Percentiles rank a stretch among this genome's conserved stretches.
Evolutionary conservation across 495 filamentous ascomycete genomes (phyloP).

Genomic region (Penicillium bovifimosum): DNA sequence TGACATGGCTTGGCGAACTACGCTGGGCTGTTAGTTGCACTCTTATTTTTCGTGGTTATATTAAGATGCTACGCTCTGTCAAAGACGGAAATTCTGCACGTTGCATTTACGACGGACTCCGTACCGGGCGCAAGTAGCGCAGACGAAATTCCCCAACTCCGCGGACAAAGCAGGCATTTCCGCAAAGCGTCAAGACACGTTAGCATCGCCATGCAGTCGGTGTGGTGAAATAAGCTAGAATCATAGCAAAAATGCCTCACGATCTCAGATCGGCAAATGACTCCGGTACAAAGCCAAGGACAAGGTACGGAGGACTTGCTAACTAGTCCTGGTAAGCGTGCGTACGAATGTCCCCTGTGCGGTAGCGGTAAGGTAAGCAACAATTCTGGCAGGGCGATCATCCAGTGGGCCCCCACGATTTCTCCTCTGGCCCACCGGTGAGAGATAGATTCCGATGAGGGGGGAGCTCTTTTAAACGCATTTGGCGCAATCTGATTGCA

Average conservation of each 20-base stretch:
- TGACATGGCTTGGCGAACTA: conserved; percentile 25
- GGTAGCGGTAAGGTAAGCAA: conserved; percentile 4
- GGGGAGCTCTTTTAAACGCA: conserved; percentile 5
- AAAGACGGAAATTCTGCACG: no score
- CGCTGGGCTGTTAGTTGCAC: conserved; percentile 1
- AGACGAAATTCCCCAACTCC: background rate
- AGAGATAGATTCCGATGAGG: conserved; percentile 24
- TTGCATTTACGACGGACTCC: no score
- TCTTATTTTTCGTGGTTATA: background rate
- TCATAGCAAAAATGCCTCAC: conserved; percentile 9
- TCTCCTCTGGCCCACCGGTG: conserved; percentile 29
- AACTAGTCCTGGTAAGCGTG: no score
- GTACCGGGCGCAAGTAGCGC: background rate
- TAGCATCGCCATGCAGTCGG: background rate
- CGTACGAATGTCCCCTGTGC: background rate
- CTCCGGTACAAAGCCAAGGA: background rate
- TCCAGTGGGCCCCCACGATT: conserved; percentile 18
- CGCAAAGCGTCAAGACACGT: no score
- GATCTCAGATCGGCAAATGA: conserved; percentile 8
- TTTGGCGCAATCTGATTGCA: conserved; percentile 19
- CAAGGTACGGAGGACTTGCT: background rate
- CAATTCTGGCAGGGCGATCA: conserved; percentile 31
- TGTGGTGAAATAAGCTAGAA: background rate
- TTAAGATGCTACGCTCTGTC: background rate
- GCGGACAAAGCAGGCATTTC: background rate